Evolutionary conservation across 768 basidiomycete species (phyloP), one percentile per base, ranked within the genome.

Genomic region (Tricholoma bakamatsutake): DNA sequence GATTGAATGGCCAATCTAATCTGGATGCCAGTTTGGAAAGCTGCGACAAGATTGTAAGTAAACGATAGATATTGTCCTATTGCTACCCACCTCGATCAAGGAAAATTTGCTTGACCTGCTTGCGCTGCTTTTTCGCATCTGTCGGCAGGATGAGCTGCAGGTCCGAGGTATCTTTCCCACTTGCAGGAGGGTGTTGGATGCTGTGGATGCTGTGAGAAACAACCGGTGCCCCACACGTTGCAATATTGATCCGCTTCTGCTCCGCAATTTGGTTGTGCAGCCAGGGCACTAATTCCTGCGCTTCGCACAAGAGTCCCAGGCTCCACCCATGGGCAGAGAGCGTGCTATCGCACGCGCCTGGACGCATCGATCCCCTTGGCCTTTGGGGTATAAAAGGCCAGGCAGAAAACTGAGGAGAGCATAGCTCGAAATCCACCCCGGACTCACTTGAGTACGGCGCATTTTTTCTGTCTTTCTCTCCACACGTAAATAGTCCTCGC

Each of bases 241-340:
- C 72, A 1, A 80, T 69, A 61, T 93, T 90, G 24, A 84, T 76
- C 1, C 85, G 84, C 64, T 85, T 87, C 70, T 93, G 90, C 60
- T 93, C 90, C 0, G 84, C 74, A 15, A 93, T 87, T 59, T 89
- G 83, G 13, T 86, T 81, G 45, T 87, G 87, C 17, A 93, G 73
- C 83, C 84, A 91, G 12, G 77, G 69, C 2, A 90, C 83, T 1
- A 93, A 77, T 55, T 93, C 88, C 50, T 85, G 82, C n/a, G n/a
- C n/a, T n/a, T n/a, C n/a, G n/a, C n/a, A n/a, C n/a, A n/a, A n/a
- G n/a, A n/a, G n/a, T n/a, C n/a, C n/a, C n/a, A n/a, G n/a, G n/a
- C n/a, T n/a, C n/a, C n/a, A n/a, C n/a, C n/a, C n/a, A n/a, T n/a
- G n/a, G n/a, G n/a, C n/a, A n/a, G n/a, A n/a, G n/a, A n/a, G n/a